Conservation (phyloP, 2,329 filamentous ascomycete genomes). For the Tolypocladium cylindrosporum region DNA sequence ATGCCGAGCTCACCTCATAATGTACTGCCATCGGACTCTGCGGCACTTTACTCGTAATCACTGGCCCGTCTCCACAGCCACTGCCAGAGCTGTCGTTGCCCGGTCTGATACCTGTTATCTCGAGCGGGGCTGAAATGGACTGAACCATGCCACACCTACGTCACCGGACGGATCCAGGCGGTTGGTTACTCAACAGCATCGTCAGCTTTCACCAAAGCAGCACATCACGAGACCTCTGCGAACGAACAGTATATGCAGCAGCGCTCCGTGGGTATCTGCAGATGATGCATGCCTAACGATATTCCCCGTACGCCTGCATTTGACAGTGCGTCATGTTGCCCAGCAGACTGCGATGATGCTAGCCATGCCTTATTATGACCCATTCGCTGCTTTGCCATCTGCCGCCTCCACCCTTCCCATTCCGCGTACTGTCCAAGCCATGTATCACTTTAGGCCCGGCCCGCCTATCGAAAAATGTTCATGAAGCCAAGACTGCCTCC, state of each 20-base stretch:
- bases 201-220: background rate
- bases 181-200: background rate
- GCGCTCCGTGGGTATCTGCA: background rate
- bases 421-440: background rate
- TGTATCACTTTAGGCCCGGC: background rate
- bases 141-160: background rate
- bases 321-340: background rate
- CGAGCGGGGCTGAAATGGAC: background rate
- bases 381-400: background rate
- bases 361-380: background rate
- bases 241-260: background rate
- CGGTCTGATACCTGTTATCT: background rate
- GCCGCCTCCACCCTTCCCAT: background rate
- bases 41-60: background rate
- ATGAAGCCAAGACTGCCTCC: background rate
- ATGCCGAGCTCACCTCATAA: background rate
- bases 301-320: background rate
- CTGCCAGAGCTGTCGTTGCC: background rate
- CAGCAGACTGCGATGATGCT: background rate
- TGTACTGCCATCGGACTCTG: background rate
- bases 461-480: conserved; percentile 3
- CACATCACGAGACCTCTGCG: background rate
- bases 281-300: background rate
- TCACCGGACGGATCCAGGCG: background rate
- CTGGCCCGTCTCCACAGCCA: background rate